A percentile compares a stretch with the other conserved stretches of the same genome.
Evolutionary conservation across 176 grass and related monocot species (phyloP).

Genomic region (Elaeis guineensis): DNA sequence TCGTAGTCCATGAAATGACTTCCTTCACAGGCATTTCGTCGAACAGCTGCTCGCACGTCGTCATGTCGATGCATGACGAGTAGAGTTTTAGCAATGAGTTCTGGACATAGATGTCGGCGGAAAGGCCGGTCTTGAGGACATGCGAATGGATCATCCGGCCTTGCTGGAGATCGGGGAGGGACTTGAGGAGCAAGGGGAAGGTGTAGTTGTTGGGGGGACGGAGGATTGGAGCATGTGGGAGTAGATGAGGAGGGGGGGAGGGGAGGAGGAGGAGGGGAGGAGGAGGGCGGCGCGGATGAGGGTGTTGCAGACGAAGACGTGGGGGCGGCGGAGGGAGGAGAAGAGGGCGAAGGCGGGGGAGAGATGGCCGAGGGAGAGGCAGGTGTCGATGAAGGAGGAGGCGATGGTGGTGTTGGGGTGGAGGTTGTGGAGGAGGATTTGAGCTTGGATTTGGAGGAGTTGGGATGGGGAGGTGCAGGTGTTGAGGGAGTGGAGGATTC

Average conservation of each 20-base stretch:
- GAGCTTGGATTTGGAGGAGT: slow-evolving; percentile 31
- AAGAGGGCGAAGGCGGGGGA: slow-evolving; percentile 16
- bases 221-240: slow-evolving; percentile 40
- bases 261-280: background rate
- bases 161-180: slow-evolving; percentile 33
- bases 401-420: slow-evolving; percentile 48
- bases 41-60: slow-evolving; percentile 30
- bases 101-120: slow-evolving; percentile 34
- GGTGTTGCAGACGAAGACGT: slow-evolving; percentile 24
- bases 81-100: slow-evolving; percentile 18
- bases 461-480: slow-evolving; percentile 21
- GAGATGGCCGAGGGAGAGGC: slow-evolving; percentile 10
- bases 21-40: slow-evolving; percentile 55
- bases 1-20: slow-evolving; percentile 25
- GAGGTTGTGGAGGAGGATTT: slow-evolving; percentile 34
- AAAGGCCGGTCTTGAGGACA: slow-evolving; percentile 36
- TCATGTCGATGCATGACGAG: background rate
- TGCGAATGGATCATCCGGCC: slow-evolving; percentile 35
- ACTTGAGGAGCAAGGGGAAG: slow-evolving; percentile 46
- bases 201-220: slow-evolving; percentile 60
- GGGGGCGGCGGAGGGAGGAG: slow-evolving; percentile 21
- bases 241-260: slow-evolving; percentile 41
- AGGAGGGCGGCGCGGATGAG: slow-evolving; percentile 3
- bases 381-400: slow-evolving; percentile 28
- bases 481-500: slow-evolving; percentile 35